Evolutionary conservation across 139 green algal species (phyloP).

Genomic region (Coelastrella sp.): DNA sequence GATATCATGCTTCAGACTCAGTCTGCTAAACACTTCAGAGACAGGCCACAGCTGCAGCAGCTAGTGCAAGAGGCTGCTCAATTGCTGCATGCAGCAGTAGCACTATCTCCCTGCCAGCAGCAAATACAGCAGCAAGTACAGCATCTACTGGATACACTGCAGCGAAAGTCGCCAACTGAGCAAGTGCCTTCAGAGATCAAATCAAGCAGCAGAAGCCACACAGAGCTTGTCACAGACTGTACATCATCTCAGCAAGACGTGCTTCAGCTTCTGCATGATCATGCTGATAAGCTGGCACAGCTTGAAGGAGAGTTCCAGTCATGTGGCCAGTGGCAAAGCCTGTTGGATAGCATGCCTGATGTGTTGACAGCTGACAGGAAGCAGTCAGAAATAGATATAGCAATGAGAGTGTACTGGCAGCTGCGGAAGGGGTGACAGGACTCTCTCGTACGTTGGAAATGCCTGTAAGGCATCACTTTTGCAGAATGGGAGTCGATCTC

Average conservation of each 20-base stretch:
- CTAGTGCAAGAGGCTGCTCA: constrained; percentile 7
- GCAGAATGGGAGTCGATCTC: no score
- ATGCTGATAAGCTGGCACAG: background rate
- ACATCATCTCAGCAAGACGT: background rate
- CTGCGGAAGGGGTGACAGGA: background rate
- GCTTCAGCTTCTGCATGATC: background rate
- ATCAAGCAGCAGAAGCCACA: background rate
- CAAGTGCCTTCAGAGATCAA: background rate
- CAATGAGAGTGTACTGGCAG: background rate
- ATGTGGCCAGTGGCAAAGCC: background rate
- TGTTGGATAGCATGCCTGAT: background rate
- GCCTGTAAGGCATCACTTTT: no score
- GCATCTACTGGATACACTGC: background rate
- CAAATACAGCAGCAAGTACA: background rate
- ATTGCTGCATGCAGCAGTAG: constrained; percentile 8
- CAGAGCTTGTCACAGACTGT: background rate
- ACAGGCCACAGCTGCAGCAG: background rate
- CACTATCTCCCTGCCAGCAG: background rate
- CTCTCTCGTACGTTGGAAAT: no score
- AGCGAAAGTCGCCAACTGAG: background rate
- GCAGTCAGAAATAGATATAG: background rate
- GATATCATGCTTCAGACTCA: background rate
- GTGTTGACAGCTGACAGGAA: background rate
- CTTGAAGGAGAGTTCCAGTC: constrained; percentile 28
- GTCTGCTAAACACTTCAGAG: background rate